Conservation (phyloP, 2,329 filamentous ascomycete genomes). For the Orbilia ellipsospora region DNA sequence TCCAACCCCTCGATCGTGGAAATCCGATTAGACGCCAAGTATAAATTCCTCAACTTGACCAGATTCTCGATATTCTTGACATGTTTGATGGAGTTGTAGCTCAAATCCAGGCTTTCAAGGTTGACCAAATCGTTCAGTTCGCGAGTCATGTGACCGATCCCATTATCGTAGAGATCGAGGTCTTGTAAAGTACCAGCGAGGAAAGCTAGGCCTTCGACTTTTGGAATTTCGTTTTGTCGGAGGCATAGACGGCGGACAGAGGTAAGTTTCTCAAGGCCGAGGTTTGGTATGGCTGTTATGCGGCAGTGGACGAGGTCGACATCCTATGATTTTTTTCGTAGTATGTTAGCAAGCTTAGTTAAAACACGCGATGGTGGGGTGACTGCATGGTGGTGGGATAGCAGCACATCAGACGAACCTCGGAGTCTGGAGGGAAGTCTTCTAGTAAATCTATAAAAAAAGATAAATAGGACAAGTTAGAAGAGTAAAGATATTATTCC, state of each 20-base stretch:
- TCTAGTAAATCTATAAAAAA: slow-evolving; percentile 57
- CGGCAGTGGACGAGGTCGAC: slow-evolving; percentile 92
- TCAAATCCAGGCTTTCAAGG: slow-evolving; percentile 84
- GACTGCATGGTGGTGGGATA: neutral
- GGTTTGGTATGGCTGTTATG: slow-evolving; percentile 78
- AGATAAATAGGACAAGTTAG: slow-evolving; percentile 1
- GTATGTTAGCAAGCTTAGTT: neutral
- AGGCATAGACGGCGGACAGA: slow-evolving; percentile 79
- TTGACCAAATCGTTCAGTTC: slow-evolving; percentile 81
- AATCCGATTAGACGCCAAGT: slow-evolving; percentile 95
- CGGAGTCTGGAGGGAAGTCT: slow-evolving; percentile 58
- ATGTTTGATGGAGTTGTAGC: slow-evolving; percentile 99
- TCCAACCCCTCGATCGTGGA: slow-evolving; percentile 85
- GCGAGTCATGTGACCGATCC: slow-evolving; percentile 81
- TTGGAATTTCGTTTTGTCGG: slow-evolving; percentile 87
- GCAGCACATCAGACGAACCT: slow-evolving; percentile 43
- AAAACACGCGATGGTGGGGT: neutral
- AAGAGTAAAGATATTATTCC: neutral
- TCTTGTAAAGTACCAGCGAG: slow-evolving; percentile 78
- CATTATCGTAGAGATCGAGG: slow-evolving; percentile 95
- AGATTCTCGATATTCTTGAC: slow-evolving; percentile 74
- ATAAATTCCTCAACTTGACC: slow-evolving; percentile 81
- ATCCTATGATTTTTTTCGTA: slow-evolving; percentile 67
- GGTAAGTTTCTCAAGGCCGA: slow-evolving; percentile 85
- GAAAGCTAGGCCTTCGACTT: slow-evolving; percentile 77